Evolutionary conservation across 768 basidiomycete species (phyloP).

Genomic region (Trametes maxima): DNA sequence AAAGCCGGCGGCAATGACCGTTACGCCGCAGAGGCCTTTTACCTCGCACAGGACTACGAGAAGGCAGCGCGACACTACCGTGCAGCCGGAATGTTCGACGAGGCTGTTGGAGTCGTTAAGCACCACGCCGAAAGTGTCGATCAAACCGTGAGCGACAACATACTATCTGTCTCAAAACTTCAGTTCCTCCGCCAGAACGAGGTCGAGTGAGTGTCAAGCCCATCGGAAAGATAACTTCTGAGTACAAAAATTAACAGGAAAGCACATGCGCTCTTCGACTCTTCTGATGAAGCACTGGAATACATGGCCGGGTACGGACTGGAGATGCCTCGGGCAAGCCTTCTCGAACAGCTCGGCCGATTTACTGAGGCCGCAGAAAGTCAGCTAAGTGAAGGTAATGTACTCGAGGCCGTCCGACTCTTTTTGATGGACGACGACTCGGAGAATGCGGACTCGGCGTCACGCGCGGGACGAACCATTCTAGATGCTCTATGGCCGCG

Average conservation of each 20-base stretch:
- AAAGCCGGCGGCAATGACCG: slow-evolving; percentile 30
- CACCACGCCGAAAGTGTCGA: slow-evolving; percentile 37
- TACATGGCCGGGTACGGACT: slow-evolving; percentile 58
- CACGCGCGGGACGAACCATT: slow-evolving; percentile 41
- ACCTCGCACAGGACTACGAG: slow-evolving; percentile 38
- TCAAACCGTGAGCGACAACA: slow-evolving; percentile 34
- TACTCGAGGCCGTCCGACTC: slow-evolving; percentile 48
- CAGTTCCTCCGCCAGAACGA: slow-evolving; percentile 44
- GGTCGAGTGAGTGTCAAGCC: slow-evolving; percentile 27
- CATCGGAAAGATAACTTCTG: slow-evolving; percentile 44
- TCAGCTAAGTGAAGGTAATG: slow-evolving; percentile 49
- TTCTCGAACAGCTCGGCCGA: slow-evolving; percentile 46
- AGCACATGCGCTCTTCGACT: slow-evolving; percentile 48
- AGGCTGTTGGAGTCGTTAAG: slow-evolving; percentile 53
- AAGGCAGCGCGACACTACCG: slow-evolving; percentile 50
- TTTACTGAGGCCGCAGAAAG: slow-evolving; percentile 54
- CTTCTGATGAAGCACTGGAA: slow-evolving; percentile 52
- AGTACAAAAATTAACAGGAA: slow-evolving; percentile 4
- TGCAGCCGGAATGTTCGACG: slow-evolving; percentile 51
- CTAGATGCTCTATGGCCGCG: slow-evolving; percentile 48
- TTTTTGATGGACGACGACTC: slow-evolving; percentile 40
- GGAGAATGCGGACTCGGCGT: slow-evolving; percentile 30
- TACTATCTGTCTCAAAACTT: slow-evolving; percentile 48
- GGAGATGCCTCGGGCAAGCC: slow-evolving; percentile 46
- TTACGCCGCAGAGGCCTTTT: slow-evolving; percentile 28